Evolutionary conservation across 2,329 filamentous ascomycete species (phyloP).

Genomic region (Trichoderma sp.): DNA sequence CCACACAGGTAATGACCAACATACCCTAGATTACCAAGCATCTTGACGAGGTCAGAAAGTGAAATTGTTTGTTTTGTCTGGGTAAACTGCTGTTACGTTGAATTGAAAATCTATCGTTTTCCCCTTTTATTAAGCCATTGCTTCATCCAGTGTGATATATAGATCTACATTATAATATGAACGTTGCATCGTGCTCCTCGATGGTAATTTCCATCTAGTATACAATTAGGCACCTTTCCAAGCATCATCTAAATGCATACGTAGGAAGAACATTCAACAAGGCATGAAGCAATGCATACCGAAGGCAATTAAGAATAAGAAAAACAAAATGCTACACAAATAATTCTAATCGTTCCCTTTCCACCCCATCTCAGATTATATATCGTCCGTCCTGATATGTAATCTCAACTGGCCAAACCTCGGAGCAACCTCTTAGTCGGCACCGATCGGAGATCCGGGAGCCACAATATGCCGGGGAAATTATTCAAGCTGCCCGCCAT

Average conservation of each 20-base stretch:
- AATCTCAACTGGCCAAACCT: background rate
- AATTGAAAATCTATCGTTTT: background rate
- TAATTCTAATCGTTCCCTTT: background rate
- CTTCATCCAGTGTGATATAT: background rate
- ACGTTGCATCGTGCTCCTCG: background rate
- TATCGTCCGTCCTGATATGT: background rate
- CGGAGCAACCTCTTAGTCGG: background rate
- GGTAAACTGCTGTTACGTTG: too few species aligned
- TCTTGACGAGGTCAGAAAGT: background rate
- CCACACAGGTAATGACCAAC: background rate
- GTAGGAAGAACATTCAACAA: background rate
- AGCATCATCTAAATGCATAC: background rate
- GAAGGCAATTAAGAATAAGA: too few species aligned
- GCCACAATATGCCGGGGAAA: constrained; percentile 5
- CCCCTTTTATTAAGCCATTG: too few species aligned
- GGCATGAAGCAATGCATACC: background rate
- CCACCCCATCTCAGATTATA: background rate
- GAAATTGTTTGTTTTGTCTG: too few species aligned
- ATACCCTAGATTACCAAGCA: background rate
- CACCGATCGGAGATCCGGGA: constrained; percentile 1
- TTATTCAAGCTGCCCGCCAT: background rate
- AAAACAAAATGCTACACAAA: background rate
- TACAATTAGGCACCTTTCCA: background rate
- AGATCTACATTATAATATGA: background rate
- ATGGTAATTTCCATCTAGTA: too few species aligned